Base-by-base conservation (phyloP, 2,329 filamentous ascomycete species). In the Phialocephala subalpina region DNA sequence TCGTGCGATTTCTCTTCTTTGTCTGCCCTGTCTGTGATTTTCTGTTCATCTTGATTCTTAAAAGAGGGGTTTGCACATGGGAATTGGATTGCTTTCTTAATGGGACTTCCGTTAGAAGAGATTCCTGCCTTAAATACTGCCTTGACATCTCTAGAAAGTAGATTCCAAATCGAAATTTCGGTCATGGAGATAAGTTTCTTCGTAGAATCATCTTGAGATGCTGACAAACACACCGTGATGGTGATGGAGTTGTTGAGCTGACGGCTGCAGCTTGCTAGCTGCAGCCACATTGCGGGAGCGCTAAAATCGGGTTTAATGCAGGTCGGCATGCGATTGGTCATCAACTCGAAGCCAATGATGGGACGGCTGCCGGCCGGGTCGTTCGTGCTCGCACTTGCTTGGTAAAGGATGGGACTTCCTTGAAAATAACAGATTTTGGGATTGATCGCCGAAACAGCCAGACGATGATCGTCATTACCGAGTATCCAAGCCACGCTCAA, bases 1-100 rank as follows among this genome's bases (percentile, higher is more conserved):
- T 22, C 2, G 45, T 63, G 29, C 70, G 66, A 53, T 69, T 69
- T 35, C 70, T 67, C 57, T 62, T 70, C 38, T 47, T 60, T 35
- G 57, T 63, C 20, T 63, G 49, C 14, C 49, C 45, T 25, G 14
- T 63, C n/a, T 29, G 52, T 2, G 33, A 42, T 27, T 62, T 53
- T 18, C 47, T 38, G 27, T 38, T 52, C 49, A 58, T 63, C 4
- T 55, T 56, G 18, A 45, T 20, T n/a, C 27, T 49, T 3, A 29
- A 16, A 62, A 40, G n/a, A n/a, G 29, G 29, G 16, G 12, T n/a
- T 62, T 20, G 20, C 35, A 22, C 35, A 22, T 55, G 49, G 18
- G 55, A 45, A 16, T 56, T 45, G 9, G 25, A 20, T n/a, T 33
- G 49, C 35, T 20, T 62, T 52, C 49, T 40, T 62, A 36, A 20